Conservation (phyloP, 192 early-diverging fungal genomes). For the Entrophospora sp. region DNA sequence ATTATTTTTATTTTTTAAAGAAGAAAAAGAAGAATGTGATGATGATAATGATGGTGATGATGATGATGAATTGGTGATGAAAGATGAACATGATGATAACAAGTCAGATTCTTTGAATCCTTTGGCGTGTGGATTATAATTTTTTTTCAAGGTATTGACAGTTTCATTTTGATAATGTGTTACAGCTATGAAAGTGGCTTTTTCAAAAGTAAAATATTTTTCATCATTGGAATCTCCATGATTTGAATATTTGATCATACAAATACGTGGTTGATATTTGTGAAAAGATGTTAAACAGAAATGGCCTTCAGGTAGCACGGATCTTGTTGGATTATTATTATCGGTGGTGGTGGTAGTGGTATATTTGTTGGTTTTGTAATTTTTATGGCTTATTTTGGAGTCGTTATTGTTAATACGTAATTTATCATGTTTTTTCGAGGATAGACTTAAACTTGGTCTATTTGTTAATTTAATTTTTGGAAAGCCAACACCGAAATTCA, state of each 20-base stretch:
- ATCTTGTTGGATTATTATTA: too few species aligned
- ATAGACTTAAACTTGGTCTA: not conserved
- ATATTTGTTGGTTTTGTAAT: not conserved
- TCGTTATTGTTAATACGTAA: too few species aligned
- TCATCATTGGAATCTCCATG: not conserved
- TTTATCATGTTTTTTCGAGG: not conserved
- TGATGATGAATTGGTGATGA: too few species aligned
- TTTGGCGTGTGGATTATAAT: slow-evolving; percentile 52
- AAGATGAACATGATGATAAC: too few species aligned
- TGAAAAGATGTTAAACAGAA: slow-evolving; percentile 40
- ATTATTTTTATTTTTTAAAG: slow-evolving; percentile 13
- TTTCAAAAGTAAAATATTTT: slow-evolving; percentile 28
- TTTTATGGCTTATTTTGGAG: not conserved
- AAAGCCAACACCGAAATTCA: slow-evolving; percentile 31
- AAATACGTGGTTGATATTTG: slow-evolving; percentile 43
- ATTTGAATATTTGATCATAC: slow-evolving; percentile 31
- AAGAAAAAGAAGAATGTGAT: too few species aligned
- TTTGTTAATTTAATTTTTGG: slow-evolving; percentile 46
- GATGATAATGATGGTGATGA: too few species aligned
- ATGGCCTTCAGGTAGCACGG: slow-evolving; percentile 26
- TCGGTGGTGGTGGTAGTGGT: too few species aligned
- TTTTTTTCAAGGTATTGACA: slow-evolving; percentile 49
- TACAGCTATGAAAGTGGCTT: slow-evolving; percentile 47
- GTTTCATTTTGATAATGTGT: slow-evolving; percentile 53
- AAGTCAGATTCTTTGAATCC: slow-evolving; percentile 38